phyloP scores from a whole-genome alignment of 1,139 yeast genomes.

The Starmera stellimalicola region DNA sequence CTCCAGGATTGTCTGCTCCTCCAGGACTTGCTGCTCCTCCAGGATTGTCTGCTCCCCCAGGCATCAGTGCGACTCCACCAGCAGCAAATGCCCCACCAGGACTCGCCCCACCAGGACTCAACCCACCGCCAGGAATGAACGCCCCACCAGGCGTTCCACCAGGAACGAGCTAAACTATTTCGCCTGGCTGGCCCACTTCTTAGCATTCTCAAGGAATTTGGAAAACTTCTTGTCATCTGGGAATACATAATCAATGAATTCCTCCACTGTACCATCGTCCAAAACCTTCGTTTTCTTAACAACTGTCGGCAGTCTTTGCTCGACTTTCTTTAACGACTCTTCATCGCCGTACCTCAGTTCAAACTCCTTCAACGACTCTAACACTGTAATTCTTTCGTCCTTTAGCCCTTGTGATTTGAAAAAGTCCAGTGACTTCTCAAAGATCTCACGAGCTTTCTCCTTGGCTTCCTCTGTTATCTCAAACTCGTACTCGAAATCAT shows the following conservation, averaged over 20 bases:
- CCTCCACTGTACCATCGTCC: conserved; percentile 43
- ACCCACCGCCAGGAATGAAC: conserved; percentile 19
- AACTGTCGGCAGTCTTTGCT: conserved; percentile 45
- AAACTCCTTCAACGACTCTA: conserved; percentile 59
- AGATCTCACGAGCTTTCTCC: conserved; percentile 42
- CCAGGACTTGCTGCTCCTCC: conserved; percentile 16
- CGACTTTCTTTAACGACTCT: conserved; percentile 28
- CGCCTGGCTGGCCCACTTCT: conserved; percentile 41
- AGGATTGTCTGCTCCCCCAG: conserved; percentile 8
- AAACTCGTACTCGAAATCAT: conserved; percentile 40
- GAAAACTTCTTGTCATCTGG: conserved; percentile 49
- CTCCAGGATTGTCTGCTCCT: conserved; percentile 20
- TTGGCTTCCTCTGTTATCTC: conserved; percentile 43
- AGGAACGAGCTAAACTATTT: too few species aligned
- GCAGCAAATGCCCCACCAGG: conserved; percentile 17
- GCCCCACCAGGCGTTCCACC: too few species aligned
- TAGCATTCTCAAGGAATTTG: conserved; percentile 54
- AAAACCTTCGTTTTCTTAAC: conserved; percentile 37
- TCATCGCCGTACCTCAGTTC: conserved; percentile 55
- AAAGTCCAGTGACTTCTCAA: conserved; percentile 41
- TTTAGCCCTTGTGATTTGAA: conserved; percentile 30
- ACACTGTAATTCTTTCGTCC: conserved; percentile 41
- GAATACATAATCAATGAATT: conserved; percentile 55
- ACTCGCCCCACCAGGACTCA: conserved; percentile 14
- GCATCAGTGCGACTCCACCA: conserved; percentile 15